A percentile compares a stretch with the other conserved stretches of the same genome.
Evolutionary conservation across 371 early-diverging fungal species (phyloP).

Genomic region (Lichtheimia hyalospora): DNA sequence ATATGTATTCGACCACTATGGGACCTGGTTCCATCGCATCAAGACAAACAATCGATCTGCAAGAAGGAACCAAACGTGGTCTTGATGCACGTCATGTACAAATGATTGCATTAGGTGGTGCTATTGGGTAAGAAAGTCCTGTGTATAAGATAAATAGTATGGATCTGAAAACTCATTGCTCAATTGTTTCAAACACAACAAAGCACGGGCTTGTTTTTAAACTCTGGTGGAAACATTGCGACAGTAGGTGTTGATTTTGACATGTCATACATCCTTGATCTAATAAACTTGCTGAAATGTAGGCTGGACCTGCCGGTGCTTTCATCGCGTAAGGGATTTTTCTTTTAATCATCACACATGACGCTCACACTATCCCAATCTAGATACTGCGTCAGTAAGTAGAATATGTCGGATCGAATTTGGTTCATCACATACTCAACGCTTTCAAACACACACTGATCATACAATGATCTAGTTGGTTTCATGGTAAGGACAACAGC

Average conservation of each 20-base stretch:
- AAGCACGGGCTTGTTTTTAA: conserved; percentile 88
- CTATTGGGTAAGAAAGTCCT: conserved; percentile 44
- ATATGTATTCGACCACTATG: background rate
- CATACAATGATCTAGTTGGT: conserved; percentile 45
- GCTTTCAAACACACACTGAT: too few relatives aligned
- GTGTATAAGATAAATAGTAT: background rate
- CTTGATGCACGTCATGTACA: conserved; percentile 74
- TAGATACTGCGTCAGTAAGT: conserved; percentile 27
- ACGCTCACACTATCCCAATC: too few relatives aligned
- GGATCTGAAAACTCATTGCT: too few relatives aligned
- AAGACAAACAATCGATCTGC: background rate
- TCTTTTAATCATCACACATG: background rate
- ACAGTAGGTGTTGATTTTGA: conserved; percentile 15
- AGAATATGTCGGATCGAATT: too few relatives aligned
- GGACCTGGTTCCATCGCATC: background rate
- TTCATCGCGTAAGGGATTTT: conserved; percentile 31
- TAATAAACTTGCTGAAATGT: background rate
- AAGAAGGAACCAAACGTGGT: conserved; percentile 53
- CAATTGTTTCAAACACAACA: background rate
- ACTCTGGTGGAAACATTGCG: conserved; percentile 73
- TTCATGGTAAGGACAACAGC: conserved; percentile 46
- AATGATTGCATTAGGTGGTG: conserved; percentile 81
- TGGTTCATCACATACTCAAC: too few relatives aligned
- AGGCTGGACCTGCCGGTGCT: conserved; percentile 56
- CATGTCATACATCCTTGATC: background rate